These are phyloP conservation scores for Candolleomyces eurysporus DNA, from an alignment of 768 basidiomycete species.

Conservation along the genomic window DNA sequence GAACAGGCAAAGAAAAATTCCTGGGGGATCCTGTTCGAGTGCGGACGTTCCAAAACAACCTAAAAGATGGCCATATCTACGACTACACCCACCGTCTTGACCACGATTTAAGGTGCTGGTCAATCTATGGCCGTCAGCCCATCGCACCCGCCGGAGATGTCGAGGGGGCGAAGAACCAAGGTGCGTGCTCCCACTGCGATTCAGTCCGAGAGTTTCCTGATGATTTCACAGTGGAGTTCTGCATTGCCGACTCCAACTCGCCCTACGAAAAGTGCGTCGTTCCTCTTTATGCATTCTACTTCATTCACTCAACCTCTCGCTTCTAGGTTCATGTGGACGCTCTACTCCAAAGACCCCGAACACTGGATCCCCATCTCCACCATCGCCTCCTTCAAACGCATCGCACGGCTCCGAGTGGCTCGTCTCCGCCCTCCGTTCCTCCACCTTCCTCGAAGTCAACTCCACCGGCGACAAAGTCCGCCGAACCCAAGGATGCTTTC, in stretches of 20 bases:
- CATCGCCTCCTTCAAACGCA: conserved; percentile 92
- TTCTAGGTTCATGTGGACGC: conserved; percentile 89
- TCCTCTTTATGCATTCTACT: neutral
- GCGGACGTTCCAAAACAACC: neutral
- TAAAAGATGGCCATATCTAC: neutral
- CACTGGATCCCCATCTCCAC: conserved; percentile 91
- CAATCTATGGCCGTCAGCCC: neutral
- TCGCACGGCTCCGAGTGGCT: conserved; percentile 75
- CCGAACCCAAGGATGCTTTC: conserved; percentile 70
- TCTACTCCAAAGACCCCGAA: conserved; percentile 74
- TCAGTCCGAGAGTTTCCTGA: neutral
- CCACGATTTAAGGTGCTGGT: neutral
- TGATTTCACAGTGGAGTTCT: conserved; percentile 76
- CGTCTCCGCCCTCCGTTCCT: conserved; percentile 55
- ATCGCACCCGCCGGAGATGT: neutral
- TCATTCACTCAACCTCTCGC: too few species aligned
- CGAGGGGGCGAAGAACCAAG: conserved; percentile 7
- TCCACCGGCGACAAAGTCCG: conserved; percentile 71
- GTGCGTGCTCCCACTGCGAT: neutral
- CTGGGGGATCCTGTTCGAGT: neutral
- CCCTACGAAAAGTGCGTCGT: conserved; percentile 76
- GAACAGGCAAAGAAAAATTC: neutral
- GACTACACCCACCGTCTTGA: neutral
- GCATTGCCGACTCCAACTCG: conserved; percentile 93
- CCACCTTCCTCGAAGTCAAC: conserved; percentile 67